Evolutionary conservation across 2,329 filamentous ascomycete genomes (phyloP).

Genomic region (Cytospora mali): DNA sequence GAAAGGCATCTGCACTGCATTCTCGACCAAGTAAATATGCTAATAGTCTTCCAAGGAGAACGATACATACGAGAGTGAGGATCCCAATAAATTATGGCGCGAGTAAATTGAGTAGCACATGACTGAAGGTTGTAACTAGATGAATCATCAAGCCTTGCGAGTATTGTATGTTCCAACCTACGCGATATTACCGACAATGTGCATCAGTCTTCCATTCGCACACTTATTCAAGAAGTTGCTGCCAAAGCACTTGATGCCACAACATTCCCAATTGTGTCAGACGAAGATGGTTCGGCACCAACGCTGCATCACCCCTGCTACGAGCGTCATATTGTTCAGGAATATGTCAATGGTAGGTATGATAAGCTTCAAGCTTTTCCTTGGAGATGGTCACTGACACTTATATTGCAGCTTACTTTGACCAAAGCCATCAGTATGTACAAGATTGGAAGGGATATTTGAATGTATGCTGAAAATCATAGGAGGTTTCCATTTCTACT

Average conservation of each 20-base stretch:
- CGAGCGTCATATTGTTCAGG: background rate
- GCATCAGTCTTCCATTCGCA: background rate
- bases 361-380: background rate
- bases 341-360: background rate
- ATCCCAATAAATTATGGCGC: background rate
- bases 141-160: background rate
- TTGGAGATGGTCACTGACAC: background rate
- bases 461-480: background rate
- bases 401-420: background rate
- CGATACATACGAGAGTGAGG: background rate
- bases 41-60: background rate
- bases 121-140: background rate
- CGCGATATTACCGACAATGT: background rate
- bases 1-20: background rate
- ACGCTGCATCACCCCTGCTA: background rate
- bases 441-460: background rate
- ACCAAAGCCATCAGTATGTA: background rate
- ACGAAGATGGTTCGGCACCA: background rate
- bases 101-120: background rate
- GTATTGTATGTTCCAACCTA: background rate
- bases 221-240: background rate
- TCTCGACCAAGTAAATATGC: background rate
- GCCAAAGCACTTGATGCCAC: conserved; percentile 1
- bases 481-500: background rate
- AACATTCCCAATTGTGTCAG: background rate